These are phyloP conservation scores for Aspergillus pseudonomiae DNA, from an alignment of 2,329 filamentous ascomycete genomes.

Conservation along the genomic window DNA sequence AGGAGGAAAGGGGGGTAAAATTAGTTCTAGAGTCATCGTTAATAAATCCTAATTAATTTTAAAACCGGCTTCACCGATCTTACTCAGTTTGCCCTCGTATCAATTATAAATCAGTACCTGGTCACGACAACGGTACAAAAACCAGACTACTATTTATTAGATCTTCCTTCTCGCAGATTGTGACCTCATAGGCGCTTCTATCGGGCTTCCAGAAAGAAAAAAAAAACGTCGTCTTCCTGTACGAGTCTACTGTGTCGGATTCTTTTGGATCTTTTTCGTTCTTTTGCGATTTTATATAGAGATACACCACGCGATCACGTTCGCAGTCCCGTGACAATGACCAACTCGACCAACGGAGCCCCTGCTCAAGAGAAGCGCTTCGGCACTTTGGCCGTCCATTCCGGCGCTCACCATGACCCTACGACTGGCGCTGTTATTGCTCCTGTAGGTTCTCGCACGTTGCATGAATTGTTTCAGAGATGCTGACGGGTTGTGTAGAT, in stretches of 20 bases:
- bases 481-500: slow-evolving; percentile 56
- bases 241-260: background rate
- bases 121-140: slow-evolving; percentile 11
- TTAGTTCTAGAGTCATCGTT: background rate
- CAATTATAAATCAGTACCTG: slow-evolving; percentile 21
- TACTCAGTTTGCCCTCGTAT: background rate
- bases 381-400: slow-evolving; percentile 92
- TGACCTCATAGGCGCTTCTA: slow-evolving; percentile 6
- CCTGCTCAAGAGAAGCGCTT: slow-evolving; percentile 78
- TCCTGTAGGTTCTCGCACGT: slow-evolving; percentile 53
- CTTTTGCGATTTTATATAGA: background rate
- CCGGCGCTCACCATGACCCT: slow-evolving; percentile 87
- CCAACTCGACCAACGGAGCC: slow-evolving; percentile 40
- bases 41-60: slow-evolving; percentile 3
- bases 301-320: background rate
- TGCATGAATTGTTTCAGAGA: slow-evolving; percentile 14
- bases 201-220: background rate
- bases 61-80: background rate
- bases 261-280: slow-evolving; percentile 11
- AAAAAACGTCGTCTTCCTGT: background rate
- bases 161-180: background rate
- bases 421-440: slow-evolving; percentile 94
- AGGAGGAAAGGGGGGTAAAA: background rate
- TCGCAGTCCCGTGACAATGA: slow-evolving; percentile 25
- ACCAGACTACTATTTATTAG: background rate